Percentiles rank a stretch among this genome's conserved stretches.
These are phyloP conservation scores for Citrus medica DNA, from an alignment of 345 rosid genomes.

Conservation along the genomic window DNA sequence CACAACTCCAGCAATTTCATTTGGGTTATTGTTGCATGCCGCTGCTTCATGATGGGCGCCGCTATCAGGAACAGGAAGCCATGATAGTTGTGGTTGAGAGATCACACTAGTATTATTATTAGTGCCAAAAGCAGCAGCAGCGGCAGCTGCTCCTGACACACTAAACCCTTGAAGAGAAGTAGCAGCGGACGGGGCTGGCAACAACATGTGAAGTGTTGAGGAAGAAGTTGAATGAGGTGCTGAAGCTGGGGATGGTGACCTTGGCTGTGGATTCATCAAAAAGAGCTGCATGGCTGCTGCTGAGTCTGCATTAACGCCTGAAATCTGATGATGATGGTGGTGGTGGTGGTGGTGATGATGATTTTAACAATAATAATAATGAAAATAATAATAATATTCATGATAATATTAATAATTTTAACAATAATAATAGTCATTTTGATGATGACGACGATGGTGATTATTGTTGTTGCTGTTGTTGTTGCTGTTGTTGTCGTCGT, in stretches of 20 bases:
- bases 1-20: slow-evolving; percentile 51
- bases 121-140: slow-evolving; percentile 29
- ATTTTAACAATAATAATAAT: too few relatives aligned
- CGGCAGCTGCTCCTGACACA: slow-evolving; percentile 23
- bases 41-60: slow-evolving; percentile 26
- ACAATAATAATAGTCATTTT: too few relatives aligned
- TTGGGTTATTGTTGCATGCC: slow-evolving; percentile 28
- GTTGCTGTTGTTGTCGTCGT: too few relatives aligned
- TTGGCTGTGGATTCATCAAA: slow-evolving; percentile 79
- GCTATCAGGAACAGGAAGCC: slow-evolving; percentile 59
- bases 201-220: slow-evolving; percentile 86
- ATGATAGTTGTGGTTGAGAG: slow-evolving; percentile 53
- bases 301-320: slow-evolving; percentile 62
- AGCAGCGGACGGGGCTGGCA: slow-evolving; percentile 61
- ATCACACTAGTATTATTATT: slow-evolving; percentile 27
- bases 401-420: too few relatives aligned
- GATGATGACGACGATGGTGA: too few relatives aligned
- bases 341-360: slow-evolving; percentile 25
- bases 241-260: slow-evolving; percentile 62
- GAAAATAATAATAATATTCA: too few relatives aligned
- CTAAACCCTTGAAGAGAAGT: slow-evolving; percentile 47
- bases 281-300: slow-evolving; percentile 95
- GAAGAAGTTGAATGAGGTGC: slow-evolving; percentile 41
- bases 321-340: slow-evolving; percentile 52
- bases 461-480: too few relatives aligned